A percentile compares a stretch with the other conserved stretches of the same genome.
These are phyloP conservation scores for Cytospora piceae DNA, from an alignment of 2,329 filamentous ascomycete species.

Conservation along the genomic window DNA sequence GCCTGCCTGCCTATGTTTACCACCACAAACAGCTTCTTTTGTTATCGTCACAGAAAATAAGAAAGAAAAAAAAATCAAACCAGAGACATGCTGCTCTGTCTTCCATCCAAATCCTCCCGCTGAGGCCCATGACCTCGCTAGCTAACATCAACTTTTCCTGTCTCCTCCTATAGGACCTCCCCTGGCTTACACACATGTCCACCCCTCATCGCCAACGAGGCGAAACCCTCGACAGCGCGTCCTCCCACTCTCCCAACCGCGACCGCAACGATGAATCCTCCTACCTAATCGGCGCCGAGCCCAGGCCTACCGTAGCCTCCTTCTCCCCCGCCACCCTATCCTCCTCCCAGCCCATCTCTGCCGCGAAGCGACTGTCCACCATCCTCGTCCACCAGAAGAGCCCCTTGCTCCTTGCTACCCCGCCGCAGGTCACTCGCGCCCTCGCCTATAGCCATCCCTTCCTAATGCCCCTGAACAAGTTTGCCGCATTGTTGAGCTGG, in stretches of 20 bases:
- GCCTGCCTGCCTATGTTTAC: too few relatives aligned
- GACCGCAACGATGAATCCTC: constrained; percentile 64
- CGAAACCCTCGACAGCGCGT: constrained; percentile 27
- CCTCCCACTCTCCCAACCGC: constrained; percentile 11
- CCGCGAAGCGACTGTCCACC: constrained; percentile 79
- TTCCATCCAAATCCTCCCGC: not conserved
- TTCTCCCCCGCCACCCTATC: constrained; percentile 86
- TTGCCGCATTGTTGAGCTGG: constrained; percentile 89
- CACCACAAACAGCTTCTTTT: not conserved
- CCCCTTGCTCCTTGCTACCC: constrained; percentile 87
- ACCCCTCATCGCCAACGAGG: constrained; percentile 27
- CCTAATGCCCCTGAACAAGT: constrained; percentile 82
- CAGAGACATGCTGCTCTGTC: not conserved
- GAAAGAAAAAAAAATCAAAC: not conserved
- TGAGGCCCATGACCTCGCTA: not conserved
- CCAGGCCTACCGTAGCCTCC: constrained; percentile 77
- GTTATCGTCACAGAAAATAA: not conserved
- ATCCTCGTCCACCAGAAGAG: constrained; percentile 98
- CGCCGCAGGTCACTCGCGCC: constrained; percentile 90
- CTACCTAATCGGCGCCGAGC: constrained; percentile 56
- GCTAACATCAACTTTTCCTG: constrained; percentile 10
- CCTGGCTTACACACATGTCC: constrained; percentile 32
- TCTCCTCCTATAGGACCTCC: constrained; percentile 20
- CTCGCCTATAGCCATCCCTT: constrained; percentile 97
- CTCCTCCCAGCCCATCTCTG: constrained; percentile 61